Percentiles rank a stretch among this genome's conserved stretches.
Evolutionary conservation across 352 stramenopile species (phyloP).

Genomic region (Phytophthora idaei): DNA sequence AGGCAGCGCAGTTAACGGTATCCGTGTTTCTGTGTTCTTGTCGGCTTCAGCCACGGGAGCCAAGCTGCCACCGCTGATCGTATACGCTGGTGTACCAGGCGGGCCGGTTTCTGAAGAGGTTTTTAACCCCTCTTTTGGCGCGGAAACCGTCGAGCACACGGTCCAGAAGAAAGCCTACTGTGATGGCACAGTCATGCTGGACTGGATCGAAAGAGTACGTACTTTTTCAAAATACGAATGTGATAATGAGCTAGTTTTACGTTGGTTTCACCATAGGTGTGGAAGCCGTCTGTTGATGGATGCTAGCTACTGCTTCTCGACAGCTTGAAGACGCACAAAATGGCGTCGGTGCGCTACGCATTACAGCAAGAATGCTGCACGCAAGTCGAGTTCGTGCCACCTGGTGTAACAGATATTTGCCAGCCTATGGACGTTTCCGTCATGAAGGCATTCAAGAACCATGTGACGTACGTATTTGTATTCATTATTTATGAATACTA

Average conservation of each 20-base stretch:
- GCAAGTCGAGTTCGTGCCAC: slow-evolving; percentile 18
- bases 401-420: slow-evolving; percentile 13
- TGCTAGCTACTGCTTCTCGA: slow-evolving; percentile 3
- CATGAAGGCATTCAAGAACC: slow-evolving; percentile 17
- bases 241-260: too few relatives aligned
- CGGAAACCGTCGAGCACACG: too few relatives aligned
- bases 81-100: too few relatives aligned
- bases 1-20: neutral
- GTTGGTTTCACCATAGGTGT: neutral
- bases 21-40: neutral
- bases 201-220: too few relatives aligned
- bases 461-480: neutral
- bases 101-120: too few relatives aligned
- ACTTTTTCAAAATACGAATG: too few relatives aligned
- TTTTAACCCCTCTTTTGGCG: too few relatives aligned
- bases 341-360: neutral
- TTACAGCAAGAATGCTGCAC: slow-evolving; percentile 16
- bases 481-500: too few relatives aligned
- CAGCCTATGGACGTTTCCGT: slow-evolving; percentile 24
- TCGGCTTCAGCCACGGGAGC: too few relatives aligned
- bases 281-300: neutral
- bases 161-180: too few relatives aligned
- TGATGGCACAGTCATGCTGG: too few relatives aligned
- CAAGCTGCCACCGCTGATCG: too few relatives aligned
- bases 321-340: slow-evolving; percentile 9